phyloP scores from a whole-genome alignment of 371 early-diverging fungal species.

The Gilbertella persicaria region DNA sequence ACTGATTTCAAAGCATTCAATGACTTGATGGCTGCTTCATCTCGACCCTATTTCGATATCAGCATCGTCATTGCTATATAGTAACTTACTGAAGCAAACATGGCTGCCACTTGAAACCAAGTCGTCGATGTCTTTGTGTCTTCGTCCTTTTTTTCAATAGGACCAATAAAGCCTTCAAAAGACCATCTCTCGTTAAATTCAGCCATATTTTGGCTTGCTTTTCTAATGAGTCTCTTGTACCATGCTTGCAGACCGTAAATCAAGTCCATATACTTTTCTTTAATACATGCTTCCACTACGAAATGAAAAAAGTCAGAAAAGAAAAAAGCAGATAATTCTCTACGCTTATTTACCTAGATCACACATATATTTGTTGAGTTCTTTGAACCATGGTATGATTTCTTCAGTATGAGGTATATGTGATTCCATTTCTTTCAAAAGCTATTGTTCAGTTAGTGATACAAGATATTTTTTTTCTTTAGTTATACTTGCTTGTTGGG shows the following conservation, averaged over 20 bases:
- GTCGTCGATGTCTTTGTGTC: slow-evolving; percentile 2
- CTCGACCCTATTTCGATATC: slow-evolving; percentile 21
- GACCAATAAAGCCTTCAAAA: slow-evolving; percentile 36
- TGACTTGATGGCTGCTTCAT: slow-evolving; percentile 37
- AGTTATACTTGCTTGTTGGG: slow-evolving; percentile 37
- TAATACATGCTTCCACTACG: slow-evolving; percentile 37
- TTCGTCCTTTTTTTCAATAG: slow-evolving; percentile 8
- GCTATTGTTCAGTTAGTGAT: not conserved
- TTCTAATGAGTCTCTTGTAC: slow-evolving; percentile 33
- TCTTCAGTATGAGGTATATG: slow-evolving; percentile 14
- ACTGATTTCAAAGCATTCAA: slow-evolving; percentile 12
- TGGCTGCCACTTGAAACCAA: slow-evolving; percentile 41
- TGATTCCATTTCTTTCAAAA: slow-evolving; percentile 22
- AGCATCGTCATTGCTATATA: not conserved
- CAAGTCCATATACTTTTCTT: slow-evolving; percentile 30
- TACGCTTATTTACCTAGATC: slow-evolving; percentile 33
- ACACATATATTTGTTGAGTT: slow-evolving; percentile 22
- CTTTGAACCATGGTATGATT: slow-evolving; percentile 22
- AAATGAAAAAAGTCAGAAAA: too few relatives aligned
- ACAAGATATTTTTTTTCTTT: too few relatives aligned
- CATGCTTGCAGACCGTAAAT: slow-evolving; percentile 45
- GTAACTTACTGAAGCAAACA: slow-evolving; percentile 34
- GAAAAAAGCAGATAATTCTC: too few relatives aligned
- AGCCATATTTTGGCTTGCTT: slow-evolving; percentile 7
- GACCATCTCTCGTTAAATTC: slow-evolving; percentile 27